Conservation (phyloP, 2,329 filamentous ascomycete species). For the Trichoderma oligosporum region DNA sequence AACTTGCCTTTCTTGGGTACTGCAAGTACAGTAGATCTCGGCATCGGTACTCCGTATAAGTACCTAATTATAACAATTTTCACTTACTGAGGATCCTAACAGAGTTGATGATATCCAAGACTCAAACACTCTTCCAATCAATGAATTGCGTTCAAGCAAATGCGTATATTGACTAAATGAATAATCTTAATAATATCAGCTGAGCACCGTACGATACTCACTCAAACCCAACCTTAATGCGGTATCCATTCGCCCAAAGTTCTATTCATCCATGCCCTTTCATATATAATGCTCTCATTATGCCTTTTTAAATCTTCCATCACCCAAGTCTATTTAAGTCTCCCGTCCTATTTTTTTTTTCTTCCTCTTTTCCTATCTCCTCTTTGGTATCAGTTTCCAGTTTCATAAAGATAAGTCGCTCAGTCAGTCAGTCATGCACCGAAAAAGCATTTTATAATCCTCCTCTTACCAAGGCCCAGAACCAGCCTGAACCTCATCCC, state of each 20-base stretch:
- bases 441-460: not conserved
- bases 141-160: no score
- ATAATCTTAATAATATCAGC: not conserved
- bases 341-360: no score
- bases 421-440: constrained; percentile 10
- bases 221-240: not conserved
- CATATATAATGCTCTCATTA: not conserved
- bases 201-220: constrained; percentile 4
- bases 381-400: constrained; percentile 12
- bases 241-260: not conserved
- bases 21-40: no score
- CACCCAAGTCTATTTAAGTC: not conserved
- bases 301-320: not conserved
- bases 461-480: not conserved
- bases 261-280: not conserved
- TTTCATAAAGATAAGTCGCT: no score
- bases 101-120: no score
- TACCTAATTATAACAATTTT: no score
- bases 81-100: no score
- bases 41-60: no score
- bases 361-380: not conserved
- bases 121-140: no score
- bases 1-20: not conserved
- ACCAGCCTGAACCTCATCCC: constrained; percentile 5
- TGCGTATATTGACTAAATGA: not conserved